These are phyloP conservation scores for Crithidia bombi DNA, from an alignment of 208 protist species.

Conservation along the genomic window DNA sequence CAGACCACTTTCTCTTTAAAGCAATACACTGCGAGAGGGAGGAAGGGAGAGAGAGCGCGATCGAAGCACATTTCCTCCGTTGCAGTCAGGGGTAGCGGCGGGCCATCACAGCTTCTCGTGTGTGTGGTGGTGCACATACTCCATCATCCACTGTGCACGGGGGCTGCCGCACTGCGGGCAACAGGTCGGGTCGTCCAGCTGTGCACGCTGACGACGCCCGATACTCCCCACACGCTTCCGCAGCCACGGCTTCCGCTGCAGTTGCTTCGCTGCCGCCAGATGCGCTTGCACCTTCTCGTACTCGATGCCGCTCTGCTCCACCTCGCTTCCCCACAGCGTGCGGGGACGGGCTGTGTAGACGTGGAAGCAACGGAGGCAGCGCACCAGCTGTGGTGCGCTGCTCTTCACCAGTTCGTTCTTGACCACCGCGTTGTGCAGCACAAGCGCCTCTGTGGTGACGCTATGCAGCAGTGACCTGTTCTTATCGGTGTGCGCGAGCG, in stretches of 20 bases:
- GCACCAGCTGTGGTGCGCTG: conserved; percentile 59
- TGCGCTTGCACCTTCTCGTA: conserved; percentile 54
- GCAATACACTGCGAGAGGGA: too few relatives aligned
- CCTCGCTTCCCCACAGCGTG: conserved; percentile 62
- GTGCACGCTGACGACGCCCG: conserved; percentile 32
- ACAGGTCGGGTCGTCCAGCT: conserved; percentile 38
- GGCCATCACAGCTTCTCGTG: conserved; percentile 44
- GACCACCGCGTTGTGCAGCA: conserved; percentile 64
- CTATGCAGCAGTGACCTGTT: conserved; percentile 38
- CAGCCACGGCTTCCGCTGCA: conserved; percentile 32
- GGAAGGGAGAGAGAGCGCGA: not conserved
- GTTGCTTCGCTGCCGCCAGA: conserved; percentile 16
- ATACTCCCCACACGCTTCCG: conserved; percentile 62
- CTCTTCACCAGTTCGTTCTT: conserved; percentile 73
- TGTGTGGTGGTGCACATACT: conserved; percentile 84
- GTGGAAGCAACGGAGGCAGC: conserved; percentile 83
- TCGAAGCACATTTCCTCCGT: not conserved
- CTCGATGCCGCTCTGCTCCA: conserved; percentile 68
- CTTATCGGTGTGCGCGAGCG: conserved; percentile 39
- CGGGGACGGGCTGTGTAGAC: conserved; percentile 75
- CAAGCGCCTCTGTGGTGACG: conserved; percentile 43
- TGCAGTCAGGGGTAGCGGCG: too few relatives aligned
- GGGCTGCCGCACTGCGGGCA: conserved; percentile 71
- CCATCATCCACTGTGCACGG: conserved; percentile 83
- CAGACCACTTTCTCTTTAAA: too few relatives aligned